These are phyloP conservation scores for Phytopythium helicoides DNA, from an alignment of 352 stramenopile species.

Conservation along the genomic window DNA sequence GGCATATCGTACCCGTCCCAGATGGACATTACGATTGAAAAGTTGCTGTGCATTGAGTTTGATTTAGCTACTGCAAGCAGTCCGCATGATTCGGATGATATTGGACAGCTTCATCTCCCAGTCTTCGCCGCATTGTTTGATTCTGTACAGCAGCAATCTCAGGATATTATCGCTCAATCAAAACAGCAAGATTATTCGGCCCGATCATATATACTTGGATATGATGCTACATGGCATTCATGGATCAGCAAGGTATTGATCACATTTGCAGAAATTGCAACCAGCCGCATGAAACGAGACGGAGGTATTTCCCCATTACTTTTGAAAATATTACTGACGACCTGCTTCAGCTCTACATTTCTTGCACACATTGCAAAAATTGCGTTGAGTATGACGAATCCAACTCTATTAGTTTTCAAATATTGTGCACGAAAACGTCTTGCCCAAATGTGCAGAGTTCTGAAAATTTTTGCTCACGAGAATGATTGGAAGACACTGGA, in stretches of 20 bases:
- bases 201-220: not conserved
- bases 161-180: slow-evolving; percentile 2
- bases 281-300: not conserved
- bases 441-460: too few species aligned
- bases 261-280: not conserved
- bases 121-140: slow-evolving; percentile 23
- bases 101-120: slow-evolving; percentile 10
- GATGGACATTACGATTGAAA: too few species aligned
- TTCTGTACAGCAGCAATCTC: slow-evolving; percentile 19
- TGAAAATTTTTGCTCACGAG: too few species aligned
- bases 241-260: slow-evolving; percentile 22
- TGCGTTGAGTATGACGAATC: slow-evolving; percentile 6
- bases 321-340: not conserved
- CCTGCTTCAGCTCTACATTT: slow-evolving; percentile 24
- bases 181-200: not conserved
- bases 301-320: not conserved
- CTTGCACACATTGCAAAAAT: slow-evolving; percentile 25
- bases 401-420: slow-evolving; percentile 23
- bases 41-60: slow-evolving; percentile 8
- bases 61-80: slow-evolving; percentile 5
- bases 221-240: slow-evolving; percentile 20
- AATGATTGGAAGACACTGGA: too few species aligned
- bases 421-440: slow-evolving; percentile 12
- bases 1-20: too few species aligned
- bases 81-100: slow-evolving; percentile 16